These are phyloP conservation scores for Pascua guehoae DNA, from an alignment of 1,284 basidiomycete species.

Conservation along the genomic window DNA sequence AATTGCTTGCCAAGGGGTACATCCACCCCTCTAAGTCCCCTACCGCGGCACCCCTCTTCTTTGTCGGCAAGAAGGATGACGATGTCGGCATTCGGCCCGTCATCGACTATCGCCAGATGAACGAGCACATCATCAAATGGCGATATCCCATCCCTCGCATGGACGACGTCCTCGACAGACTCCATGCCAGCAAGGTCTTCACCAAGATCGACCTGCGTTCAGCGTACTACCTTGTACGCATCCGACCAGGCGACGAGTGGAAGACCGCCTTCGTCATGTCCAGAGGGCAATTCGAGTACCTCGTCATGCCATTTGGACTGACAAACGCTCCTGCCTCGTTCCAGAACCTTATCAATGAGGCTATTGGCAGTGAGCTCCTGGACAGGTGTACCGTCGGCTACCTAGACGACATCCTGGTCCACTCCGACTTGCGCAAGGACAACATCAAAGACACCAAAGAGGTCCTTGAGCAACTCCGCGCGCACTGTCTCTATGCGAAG, in stretches of 20 bases:
- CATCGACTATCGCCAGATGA: conserved; percentile 51
- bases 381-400: conserved; percentile 32
- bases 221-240: conserved; percentile 46
- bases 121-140: conserved; percentile 48
- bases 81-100: conserved; percentile 14
- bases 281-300: conserved; percentile 45
- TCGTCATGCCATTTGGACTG: conserved; percentile 48
- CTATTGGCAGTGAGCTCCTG: conserved; percentile 22
- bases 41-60: conserved; percentile 48
- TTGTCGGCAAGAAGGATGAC: conserved; percentile 53
- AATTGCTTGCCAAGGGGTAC: conserved; percentile 27
- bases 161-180: conserved; percentile 46
- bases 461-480: conserved; percentile 46
- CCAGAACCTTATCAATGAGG: conserved; percentile 35
- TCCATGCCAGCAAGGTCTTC: conserved; percentile 38
- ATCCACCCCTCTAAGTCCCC: conserved; percentile 30
- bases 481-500: conserved; percentile 44
- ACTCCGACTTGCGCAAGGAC: neutral
- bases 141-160: conserved; percentile 47
- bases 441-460: conserved; percentile 1
- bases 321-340: conserved; percentile 47
- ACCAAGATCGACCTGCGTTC: conserved; percentile 46
- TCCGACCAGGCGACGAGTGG: conserved; percentile 46
- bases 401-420: conserved; percentile 23
- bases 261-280: conserved; percentile 41